Percentiles rank a stretch among this genome's conserved stretches.
Conservation (phyloP, 306 rosid species). For the Dryas drummondii region DNA sequence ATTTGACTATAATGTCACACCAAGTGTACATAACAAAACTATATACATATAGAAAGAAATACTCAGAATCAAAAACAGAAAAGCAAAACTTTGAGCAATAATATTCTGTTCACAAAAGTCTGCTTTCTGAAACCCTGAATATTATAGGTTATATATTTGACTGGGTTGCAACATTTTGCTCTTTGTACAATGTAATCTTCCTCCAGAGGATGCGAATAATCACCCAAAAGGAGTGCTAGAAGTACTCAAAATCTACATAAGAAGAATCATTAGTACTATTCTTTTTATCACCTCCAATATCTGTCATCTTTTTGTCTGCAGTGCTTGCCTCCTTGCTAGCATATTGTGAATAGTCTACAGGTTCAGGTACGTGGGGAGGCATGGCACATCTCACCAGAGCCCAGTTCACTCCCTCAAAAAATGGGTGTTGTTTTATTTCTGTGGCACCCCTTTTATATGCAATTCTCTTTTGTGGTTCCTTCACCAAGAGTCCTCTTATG, state of each 20-base stretch:
- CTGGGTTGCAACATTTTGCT: slow-evolving; percentile 15
- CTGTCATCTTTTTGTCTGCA: slow-evolving; percentile 24
- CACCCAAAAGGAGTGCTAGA: slow-evolving; percentile 24
- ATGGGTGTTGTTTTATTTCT: slow-evolving; percentile 84
- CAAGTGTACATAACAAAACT: neutral
- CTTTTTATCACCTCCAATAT: slow-evolving; percentile 13
- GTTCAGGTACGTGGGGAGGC: slow-evolving; percentile 81
- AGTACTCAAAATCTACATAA: slow-evolving; percentile 48
- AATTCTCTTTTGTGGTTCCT: slow-evolving; percentile 79
- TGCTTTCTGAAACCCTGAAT: slow-evolving; percentile 9
- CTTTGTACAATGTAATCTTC: slow-evolving; percentile 24
- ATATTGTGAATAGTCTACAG: slow-evolving; percentile 61
- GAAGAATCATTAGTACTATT: slow-evolving; percentile 21
- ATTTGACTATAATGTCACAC: neutral
- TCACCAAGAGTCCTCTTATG: slow-evolving; percentile 70
- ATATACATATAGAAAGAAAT: neutral
- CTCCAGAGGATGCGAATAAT: neutral
- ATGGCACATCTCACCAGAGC: slow-evolving; percentile 79
- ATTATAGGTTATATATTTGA: neutral
- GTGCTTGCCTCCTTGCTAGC: slow-evolving; percentile 41
- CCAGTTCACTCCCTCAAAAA: slow-evolving; percentile 92
- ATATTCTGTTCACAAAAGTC: neutral
- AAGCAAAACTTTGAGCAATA: slow-evolving; percentile 4
- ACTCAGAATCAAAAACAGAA: neutral
- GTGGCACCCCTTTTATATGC: slow-evolving; percentile 89